phyloP scores from a whole-genome alignment of 2,329 filamentous ascomycete species.

The Diplodia intermedia region DNA sequence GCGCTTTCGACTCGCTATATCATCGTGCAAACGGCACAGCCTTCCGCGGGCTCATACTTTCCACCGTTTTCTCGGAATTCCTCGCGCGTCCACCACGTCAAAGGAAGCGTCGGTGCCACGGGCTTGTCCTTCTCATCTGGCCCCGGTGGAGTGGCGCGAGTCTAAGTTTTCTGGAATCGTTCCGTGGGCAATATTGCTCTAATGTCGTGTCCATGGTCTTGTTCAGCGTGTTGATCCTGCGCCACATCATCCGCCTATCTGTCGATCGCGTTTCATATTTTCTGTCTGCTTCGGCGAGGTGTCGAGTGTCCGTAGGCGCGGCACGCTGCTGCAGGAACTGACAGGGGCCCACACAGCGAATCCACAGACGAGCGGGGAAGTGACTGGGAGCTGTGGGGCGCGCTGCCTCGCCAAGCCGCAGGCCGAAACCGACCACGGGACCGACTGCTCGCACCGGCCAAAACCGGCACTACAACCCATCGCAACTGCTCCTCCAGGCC shows the following conservation, averaged over 20 bases:
- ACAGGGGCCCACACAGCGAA: neutral
- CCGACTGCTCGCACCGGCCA: neutral
- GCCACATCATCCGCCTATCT: neutral
- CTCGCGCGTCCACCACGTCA: neutral
- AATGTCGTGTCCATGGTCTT: too few species aligned
- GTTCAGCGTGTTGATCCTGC: neutral
- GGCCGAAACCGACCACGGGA: neutral
- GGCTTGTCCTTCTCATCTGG: neutral
- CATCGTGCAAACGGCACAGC: too few species aligned
- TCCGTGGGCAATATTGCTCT: too few species aligned
- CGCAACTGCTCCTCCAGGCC: neutral
- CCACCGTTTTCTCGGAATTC: neutral
- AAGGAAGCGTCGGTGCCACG: neutral
- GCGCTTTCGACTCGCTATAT: too few species aligned
- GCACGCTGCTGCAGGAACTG: slow-evolving; percentile 7
- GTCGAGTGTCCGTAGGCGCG: neutral
- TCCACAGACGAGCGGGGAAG: neutral
- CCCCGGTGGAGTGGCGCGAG: neutral
- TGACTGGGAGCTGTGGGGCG: neutral
- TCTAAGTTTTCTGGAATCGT: neutral
- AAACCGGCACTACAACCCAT: neutral
- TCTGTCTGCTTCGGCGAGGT: neutral
- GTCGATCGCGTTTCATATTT: neutral
- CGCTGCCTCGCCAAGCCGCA: neutral
- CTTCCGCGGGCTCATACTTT: too few species aligned